Evolutionary conservation across 2,329 filamentous ascomycete species (phyloP).

Genomic region (Kalaharituber pfeilii): DNA sequence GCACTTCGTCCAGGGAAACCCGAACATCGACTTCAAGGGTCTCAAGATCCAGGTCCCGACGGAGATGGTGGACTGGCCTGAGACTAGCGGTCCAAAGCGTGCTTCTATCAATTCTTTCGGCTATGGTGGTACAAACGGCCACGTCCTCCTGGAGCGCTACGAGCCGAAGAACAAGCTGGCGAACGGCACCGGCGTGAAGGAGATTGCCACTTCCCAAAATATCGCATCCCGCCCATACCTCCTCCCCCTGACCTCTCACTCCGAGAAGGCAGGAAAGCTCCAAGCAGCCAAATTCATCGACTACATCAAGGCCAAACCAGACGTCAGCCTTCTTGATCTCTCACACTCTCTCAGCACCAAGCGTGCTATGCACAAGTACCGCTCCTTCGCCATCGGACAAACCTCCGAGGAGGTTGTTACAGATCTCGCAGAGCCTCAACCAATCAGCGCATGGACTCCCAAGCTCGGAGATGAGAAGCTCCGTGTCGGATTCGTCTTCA

Average conservation of each 20-base stretch:
- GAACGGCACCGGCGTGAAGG: background rate
- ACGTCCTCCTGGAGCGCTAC: constrained; percentile 37
- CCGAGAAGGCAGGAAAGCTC: too few species aligned
- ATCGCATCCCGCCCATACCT: too few species aligned
- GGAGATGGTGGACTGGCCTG: background rate
- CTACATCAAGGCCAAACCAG: too few species aligned
- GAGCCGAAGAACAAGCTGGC: background rate
- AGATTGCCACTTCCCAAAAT: background rate
- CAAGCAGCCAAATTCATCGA: too few species aligned
- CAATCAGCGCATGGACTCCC: too few species aligned
- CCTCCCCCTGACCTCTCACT: too few species aligned
- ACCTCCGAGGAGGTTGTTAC: too few species aligned
- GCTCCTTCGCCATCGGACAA: too few species aligned
- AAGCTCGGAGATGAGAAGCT: background rate
- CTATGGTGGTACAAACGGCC: constrained; percentile 41
- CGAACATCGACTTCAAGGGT: constrained; percentile 29
- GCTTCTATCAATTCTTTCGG: constrained; percentile 42
- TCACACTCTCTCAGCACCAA: too few species aligned
- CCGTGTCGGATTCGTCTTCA: constrained; percentile 27
- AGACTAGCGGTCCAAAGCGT: constrained; percentile 26
- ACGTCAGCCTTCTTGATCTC: too few species aligned
- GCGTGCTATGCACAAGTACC: too few species aligned
- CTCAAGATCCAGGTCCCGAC: constrained; percentile 33
- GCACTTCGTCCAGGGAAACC: constrained; percentile 27
- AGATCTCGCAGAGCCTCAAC: too few species aligned